Percentiles rank a stretch among this genome's conserved stretches.
Conservation (phyloP, 2,329 filamentous ascomycete species). For the Pseudocercospora fijiensis region DNA sequence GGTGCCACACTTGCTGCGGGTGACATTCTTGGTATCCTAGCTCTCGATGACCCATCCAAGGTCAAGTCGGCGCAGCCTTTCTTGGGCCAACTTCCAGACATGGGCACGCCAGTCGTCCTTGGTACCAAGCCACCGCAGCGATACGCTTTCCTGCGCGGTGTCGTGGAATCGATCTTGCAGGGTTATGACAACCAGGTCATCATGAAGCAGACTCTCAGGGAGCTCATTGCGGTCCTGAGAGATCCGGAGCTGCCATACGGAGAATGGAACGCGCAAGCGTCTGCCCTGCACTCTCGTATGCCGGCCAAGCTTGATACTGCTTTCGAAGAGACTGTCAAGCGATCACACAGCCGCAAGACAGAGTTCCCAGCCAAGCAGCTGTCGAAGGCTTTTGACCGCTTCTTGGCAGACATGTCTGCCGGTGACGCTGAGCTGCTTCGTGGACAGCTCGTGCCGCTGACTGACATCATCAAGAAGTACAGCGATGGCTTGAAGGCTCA, state of each 20-base stretch:
- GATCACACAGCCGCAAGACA: constrained; percentile 69
- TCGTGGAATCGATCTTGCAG: constrained; percentile 81
- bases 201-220: constrained; percentile 82
- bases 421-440: constrained; percentile 73
- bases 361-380: constrained; percentile 94
- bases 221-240: constrained; percentile 85
- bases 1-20: constrained; percentile 96
- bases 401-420: constrained; percentile 76
- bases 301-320: constrained; percentile 84
- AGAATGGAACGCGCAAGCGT: constrained; percentile 94
- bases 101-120: constrained; percentile 81
- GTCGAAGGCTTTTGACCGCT: constrained; percentile 78
- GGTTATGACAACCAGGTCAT: constrained; percentile 98
- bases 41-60: constrained; percentile 89
- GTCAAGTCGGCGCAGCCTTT: constrained; percentile 97
- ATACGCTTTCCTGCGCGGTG: constrained; percentile 73
- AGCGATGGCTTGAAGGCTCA: constrained; percentile 84
- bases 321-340: constrained; percentile 82
- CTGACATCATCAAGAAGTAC: constrained; percentile 76
- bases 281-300: constrained; percentile 95
- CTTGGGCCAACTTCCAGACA: constrained; percentile 81
- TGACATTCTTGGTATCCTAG: constrained; percentile 96
- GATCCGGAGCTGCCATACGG: constrained; percentile 90
- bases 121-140: constrained; percentile 90
- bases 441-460: constrained; percentile 70